Evolutionary conservation across 805 yeast species (phyloP).

Genomic region (Hanseniaspora meyeri): DNA sequence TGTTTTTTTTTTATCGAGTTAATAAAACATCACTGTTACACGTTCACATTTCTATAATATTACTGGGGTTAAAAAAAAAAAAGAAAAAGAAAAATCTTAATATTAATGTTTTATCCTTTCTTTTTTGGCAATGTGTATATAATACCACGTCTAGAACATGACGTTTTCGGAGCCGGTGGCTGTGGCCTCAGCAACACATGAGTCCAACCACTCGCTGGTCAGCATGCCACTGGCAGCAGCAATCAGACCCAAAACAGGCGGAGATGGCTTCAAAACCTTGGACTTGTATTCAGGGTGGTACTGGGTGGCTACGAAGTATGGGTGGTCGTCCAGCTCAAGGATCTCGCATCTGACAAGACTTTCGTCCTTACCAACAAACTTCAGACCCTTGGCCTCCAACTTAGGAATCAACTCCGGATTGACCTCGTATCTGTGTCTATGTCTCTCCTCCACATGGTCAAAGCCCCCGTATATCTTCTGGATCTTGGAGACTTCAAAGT

Average conservation of each 20-base stretch:
- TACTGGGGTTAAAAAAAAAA: no score
- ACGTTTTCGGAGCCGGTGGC: conserved; percentile 20
- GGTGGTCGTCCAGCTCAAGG: conserved; percentile 73
- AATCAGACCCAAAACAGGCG: conserved; percentile 89
- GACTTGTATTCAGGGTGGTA: conserved; percentile 97
- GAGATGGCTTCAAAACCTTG: conserved; percentile 90
- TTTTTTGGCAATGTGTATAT: background rate
- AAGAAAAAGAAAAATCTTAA: no score
- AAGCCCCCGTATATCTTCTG: conserved; percentile 67
- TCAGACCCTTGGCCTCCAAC: conserved; percentile 68
- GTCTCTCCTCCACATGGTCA: conserved; percentile 72
- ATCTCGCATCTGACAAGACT: conserved; percentile 86
- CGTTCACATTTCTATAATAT: no score
- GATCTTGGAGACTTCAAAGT: conserved; percentile 48
- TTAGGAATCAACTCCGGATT: conserved; percentile 67
- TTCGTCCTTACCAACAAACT: conserved; percentile 90
- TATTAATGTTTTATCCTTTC: no score
- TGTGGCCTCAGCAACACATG: conserved; percentile 20
- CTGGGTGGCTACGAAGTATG: conserved; percentile 88
- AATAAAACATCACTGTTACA: no score
- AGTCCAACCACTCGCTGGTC: conserved; percentile 42
- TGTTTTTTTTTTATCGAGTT: no score
- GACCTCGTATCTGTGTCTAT: conserved; percentile 95
- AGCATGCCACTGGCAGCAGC: conserved; percentile 86
- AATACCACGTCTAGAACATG: conserved; percentile 22